Evolutionary conservation across 1,139 yeast species (phyloP).

Genomic region (Arxiozyma slooffiae): DNA sequence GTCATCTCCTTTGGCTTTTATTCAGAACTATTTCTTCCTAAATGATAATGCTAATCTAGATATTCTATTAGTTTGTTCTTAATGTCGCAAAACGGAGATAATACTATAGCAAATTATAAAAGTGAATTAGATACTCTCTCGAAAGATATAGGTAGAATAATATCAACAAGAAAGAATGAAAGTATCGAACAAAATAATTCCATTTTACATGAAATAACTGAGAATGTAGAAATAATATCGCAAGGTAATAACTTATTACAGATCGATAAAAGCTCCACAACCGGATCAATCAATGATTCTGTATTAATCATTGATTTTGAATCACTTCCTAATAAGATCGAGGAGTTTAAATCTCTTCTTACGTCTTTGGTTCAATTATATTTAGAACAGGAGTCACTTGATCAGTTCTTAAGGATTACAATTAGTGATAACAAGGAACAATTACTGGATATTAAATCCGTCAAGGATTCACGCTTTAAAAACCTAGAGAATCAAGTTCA

Average conservation of each 20-base stretch:
- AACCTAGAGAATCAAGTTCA: slow-evolving; percentile 16
- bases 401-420: slow-evolving; percentile 25
- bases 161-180: slow-evolving; percentile 13
- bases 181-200: slow-evolving; percentile 18
- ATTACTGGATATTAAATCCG: slow-evolving; percentile 14
- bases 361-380: slow-evolving; percentile 21
- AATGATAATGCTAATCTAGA: neutral
- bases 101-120: neutral
- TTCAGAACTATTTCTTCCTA: neutral
- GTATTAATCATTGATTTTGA: slow-evolving; percentile 15
- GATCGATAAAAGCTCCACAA: neutral
- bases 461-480: slow-evolving; percentile 17
- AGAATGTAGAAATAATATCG: slow-evolving; percentile 16
- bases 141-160: neutral
- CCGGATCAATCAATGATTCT: neutral
- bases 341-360: slow-evolving; percentile 18
- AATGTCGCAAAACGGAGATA: neutral
- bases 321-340: slow-evolving; percentile 12
- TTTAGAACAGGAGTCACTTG: slow-evolving; percentile 28
- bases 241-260: slow-evolving; percentile 19
- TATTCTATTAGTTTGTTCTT: neutral
- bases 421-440: slow-evolving; percentile 19
- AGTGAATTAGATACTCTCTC: neutral
- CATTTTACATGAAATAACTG: slow-evolving; percentile 20
- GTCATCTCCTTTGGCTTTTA: neutral